Conservation (phyloP, 2,329 filamentous ascomycete species). For the Zasmidium citrigriseum region DNA sequence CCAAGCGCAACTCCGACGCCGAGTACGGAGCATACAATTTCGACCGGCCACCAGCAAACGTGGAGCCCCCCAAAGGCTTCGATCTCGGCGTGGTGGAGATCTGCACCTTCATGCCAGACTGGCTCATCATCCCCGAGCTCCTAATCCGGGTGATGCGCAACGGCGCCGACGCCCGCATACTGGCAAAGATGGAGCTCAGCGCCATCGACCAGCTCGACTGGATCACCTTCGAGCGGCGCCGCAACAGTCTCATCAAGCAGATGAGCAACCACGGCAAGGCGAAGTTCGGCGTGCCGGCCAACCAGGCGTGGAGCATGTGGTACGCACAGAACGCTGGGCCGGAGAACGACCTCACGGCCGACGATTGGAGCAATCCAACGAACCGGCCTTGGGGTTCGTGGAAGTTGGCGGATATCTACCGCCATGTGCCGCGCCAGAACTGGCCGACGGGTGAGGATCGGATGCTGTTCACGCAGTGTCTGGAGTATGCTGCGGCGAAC, state of each 20-base stretch:
- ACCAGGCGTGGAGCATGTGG: slow-evolving; percentile 1
- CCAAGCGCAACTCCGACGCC: background rate
- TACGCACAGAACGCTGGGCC: background rate
- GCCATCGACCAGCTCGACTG: slow-evolving; percentile 53
- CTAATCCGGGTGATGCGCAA: slow-evolving; percentile 30
- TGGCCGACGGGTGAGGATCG: slow-evolving; percentile 17
- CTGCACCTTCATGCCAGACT: slow-evolving; percentile 16
- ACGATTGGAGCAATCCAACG: background rate
- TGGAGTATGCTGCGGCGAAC: slow-evolving; percentile 12
- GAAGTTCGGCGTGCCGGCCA: background rate
- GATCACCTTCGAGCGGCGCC: slow-evolving; percentile 64
- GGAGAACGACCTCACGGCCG: slow-evolving; percentile 1
- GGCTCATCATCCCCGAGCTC: slow-evolving; percentile 8
- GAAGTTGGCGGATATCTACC: slow-evolving; percentile 7
- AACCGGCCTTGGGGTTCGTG: background rate
- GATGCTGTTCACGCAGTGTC: slow-evolving; percentile 14
- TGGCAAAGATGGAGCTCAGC: slow-evolving; percentile 48
- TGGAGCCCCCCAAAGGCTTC: slow-evolving; percentile 12
- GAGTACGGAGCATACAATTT: background rate
- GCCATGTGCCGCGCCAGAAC: slow-evolving; percentile 1
- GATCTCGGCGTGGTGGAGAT: slow-evolving; percentile 19
- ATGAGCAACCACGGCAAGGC: slow-evolving; percentile 37
- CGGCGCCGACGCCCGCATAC: slow-evolving; percentile 60
- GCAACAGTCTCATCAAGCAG: slow-evolving; percentile 70
- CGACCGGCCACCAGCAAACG: slow-evolving; percentile 6